Evolutionary conservation across 306 rosid species (phyloP), one percentile per base, ranked within the genome.

Genomic region (Fagus crenata): DNA sequence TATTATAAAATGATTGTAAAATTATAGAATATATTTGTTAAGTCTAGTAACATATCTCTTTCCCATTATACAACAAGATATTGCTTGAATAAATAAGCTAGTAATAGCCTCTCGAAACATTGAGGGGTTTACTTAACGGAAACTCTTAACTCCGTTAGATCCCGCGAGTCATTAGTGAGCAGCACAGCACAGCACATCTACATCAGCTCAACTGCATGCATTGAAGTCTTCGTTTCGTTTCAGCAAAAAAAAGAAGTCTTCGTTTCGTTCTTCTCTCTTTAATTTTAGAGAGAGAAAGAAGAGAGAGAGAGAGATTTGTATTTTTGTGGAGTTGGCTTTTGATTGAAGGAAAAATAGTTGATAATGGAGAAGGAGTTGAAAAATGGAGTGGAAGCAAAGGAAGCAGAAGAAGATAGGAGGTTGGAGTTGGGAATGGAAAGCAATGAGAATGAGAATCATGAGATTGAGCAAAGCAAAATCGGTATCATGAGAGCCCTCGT

Each of bases 401-500:
- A 36, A 28, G 40, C 13, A 2, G 39, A 71, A 8, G 72, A 72
- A 13, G 51, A 35, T 63, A 40, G 18, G 35, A 15, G 59, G 54
- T 8, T 31, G 42, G 32, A 49, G 8, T 14, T 22, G 28, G 74
- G 1, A 35, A 14, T 78, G 65, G 88, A 81, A 6, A 79, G 53
- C 72, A 77, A 79, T 58, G 86, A 86, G 49, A 43, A 7, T 6
- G 49, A 43, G 49, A 43, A 43, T 22, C 28, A 22, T 46, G 51
- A 46, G 81, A 31, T 87, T 1, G 89, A 87, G 82, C 74, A 76
- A 51, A 83, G 68, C 83, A 87, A 82, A 78, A 67, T 80, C 6
- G 85, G 80, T 1, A 80, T 82, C 53, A 74, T 82, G 89, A 77
- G 87, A 80, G 85, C 85, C 15, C 71, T 71, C 51, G 78, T 85